phyloP scores from a whole-genome alignment of 176 grass and related monocot species.

The Luzula sylvatica region DNA sequence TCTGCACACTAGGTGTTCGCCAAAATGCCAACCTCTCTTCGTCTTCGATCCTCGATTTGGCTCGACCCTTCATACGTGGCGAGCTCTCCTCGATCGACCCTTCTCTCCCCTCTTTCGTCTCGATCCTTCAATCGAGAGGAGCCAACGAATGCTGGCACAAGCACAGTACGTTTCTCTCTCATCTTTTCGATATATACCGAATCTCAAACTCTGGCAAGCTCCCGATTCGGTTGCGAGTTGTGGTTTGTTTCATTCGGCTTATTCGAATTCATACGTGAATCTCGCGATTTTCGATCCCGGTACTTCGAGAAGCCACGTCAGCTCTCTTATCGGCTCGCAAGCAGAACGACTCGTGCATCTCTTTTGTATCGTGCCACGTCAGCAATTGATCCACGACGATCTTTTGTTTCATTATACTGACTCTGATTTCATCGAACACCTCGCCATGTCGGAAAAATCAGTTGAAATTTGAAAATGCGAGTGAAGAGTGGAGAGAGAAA shows the following conservation, averaged over 20 bases:
- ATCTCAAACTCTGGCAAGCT: constrained; percentile 47
- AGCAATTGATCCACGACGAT: constrained; percentile 47
- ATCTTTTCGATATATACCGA: constrained; percentile 58
- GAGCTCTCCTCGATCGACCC: constrained; percentile 44
- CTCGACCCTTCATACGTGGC: constrained; percentile 57
- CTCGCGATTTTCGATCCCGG: constrained; percentile 78
- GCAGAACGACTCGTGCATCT: constrained; percentile 84
- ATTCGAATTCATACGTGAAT: constrained; percentile 95
- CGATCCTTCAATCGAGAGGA: constrained; percentile 43
- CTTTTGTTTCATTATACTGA: constrained; percentile 43
- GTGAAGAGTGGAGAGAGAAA: constrained; percentile 44
- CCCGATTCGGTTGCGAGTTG: constrained; percentile 52
- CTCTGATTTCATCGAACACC: constrained; percentile 32
- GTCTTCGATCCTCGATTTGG: constrained; percentile 26
- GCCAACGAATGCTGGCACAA: constrained; percentile 97
- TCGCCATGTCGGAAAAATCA: constrained; percentile 28
- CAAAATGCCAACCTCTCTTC: neutral
- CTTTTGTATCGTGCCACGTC: constrained; percentile 79
- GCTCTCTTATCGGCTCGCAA: constrained; percentile 22
- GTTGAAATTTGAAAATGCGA: constrained; percentile 28
- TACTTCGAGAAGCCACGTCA: constrained; percentile 31
- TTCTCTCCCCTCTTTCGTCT: constrained; percentile 34
- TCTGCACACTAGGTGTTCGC: neutral
- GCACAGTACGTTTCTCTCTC: constrained; percentile 87
- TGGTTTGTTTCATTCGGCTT: constrained; percentile 82